Conservation (phyloP, 306 rosid genomes). For the Styphnolobium japonicum region DNA sequence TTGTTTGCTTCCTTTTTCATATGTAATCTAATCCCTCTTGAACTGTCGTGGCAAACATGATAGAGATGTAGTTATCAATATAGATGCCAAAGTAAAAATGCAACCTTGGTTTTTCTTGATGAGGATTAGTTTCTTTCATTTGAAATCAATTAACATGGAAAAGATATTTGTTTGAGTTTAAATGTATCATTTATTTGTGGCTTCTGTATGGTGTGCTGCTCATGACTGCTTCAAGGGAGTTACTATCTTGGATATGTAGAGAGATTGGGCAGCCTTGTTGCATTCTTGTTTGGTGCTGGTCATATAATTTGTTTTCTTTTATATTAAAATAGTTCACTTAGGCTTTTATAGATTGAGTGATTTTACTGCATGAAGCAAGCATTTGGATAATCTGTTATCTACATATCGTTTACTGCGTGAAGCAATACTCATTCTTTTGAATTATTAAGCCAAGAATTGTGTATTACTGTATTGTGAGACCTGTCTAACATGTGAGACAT, state of each 20-base stretch:
- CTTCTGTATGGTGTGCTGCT: neutral
- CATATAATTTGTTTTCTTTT: neutral
- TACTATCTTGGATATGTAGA: neutral
- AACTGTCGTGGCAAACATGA: neutral
- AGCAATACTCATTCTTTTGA: too few species aligned
- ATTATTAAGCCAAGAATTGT: neutral
- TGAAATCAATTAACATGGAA: neutral
- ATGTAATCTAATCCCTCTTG: constrained; percentile 4
- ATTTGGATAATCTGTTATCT: neutral
- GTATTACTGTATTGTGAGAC: neutral
- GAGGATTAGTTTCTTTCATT: neutral
- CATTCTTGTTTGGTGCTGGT: neutral
- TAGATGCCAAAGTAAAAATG: neutral
- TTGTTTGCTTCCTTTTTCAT: neutral
- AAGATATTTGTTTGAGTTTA: neutral
- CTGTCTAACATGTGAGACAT: constrained; percentile 34
- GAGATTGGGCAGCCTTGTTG: neutral
- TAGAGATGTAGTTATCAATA: neutral
- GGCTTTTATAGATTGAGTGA: neutral
- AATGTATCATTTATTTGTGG: neutral
- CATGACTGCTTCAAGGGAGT: neutral
- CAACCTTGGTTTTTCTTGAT: neutral
- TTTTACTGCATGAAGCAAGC: neutral
- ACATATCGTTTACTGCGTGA: too few species aligned
- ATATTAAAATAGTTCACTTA: neutral